These are phyloP conservation scores for Clavispora vitiphila DNA, from an alignment of 805 yeast species.

Conservation along the genomic window DNA sequence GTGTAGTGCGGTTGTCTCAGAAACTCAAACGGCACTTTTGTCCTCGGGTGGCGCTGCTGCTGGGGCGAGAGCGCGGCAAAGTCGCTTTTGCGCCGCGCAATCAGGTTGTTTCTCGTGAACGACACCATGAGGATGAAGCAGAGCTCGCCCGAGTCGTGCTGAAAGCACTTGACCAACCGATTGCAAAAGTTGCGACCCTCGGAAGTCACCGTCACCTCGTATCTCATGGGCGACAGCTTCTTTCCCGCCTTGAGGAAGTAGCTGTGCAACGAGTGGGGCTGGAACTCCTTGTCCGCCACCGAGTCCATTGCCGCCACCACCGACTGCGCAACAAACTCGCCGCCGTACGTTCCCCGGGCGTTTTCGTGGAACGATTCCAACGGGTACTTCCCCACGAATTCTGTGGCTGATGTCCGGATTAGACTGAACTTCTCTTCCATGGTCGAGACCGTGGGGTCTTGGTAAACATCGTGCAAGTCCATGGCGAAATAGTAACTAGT, in stretches of 20 bases:
- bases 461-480: slow-evolving; percentile 10
- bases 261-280: slow-evolving; percentile 24
- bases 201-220: slow-evolving; percentile 19
- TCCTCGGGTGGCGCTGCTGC: slow-evolving; percentile 9
- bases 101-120: slow-evolving; percentile 19
- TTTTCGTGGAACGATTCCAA: slow-evolving; percentile 18
- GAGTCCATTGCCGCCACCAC: slow-evolving; percentile 26
- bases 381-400: slow-evolving; percentile 21
- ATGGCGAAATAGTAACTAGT: too few relatives aligned
- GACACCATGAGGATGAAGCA: slow-evolving; percentile 20
- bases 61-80: slow-evolving; percentile 10
- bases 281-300: slow-evolving; percentile 17
- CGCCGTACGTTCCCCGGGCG: slow-evolving; percentile 26
- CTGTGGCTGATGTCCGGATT: slow-evolving; percentile 9
- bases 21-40: slow-evolving; percentile 18
- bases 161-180: slow-evolving; percentile 21
- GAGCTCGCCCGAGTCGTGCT: slow-evolving; percentile 14
- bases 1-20: slow-evolving; percentile 17
- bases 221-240: slow-evolving; percentile 17
- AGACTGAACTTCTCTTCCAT: slow-evolving; percentile 18
- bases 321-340: slow-evolving; percentile 24
- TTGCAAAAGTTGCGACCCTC: slow-evolving; percentile 23
- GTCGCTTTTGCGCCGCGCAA: slow-evolving; percentile 6
- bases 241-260: slow-evolving; percentile 26
- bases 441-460: slow-evolving; percentile 8